Evolutionary conservation across 2,329 filamentous ascomycete species (phyloP), one percentile per base, ranked within the genome.

Genomic region (Pyrenophora tritici-repentis): DNA sequence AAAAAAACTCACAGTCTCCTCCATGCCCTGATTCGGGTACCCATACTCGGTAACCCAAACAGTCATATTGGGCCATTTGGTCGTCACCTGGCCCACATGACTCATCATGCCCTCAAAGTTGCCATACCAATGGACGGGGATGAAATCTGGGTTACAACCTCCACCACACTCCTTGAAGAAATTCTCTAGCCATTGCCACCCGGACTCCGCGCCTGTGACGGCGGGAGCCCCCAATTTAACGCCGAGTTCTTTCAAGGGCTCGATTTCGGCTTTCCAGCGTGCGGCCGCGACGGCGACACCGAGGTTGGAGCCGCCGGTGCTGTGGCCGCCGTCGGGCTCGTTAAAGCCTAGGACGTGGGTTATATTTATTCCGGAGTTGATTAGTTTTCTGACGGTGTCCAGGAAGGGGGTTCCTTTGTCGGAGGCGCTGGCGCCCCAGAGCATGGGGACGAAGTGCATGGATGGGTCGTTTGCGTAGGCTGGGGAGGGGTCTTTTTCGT

Each of bases 11-110:
- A 24, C 8, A 7, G 86, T 86, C 0, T 78, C 73, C 1, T 68
- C 52, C 13, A 90, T 78, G 20, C 80, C 75, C 62, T 83, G 78
- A 55, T 86, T 72, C 47, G 76, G 70, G 45, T 81, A 80, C 32
- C 86, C 89, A 70, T 87, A 91, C 73, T 94, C 90, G 20, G 90
- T 93, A 9, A 93, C 78, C 90, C 89, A 93, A 54, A 92, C 83
- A 3, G 81, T 79, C 73, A 73, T 67, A 77, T 84, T 73, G 14
- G 64, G 66, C 57, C 76, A 79, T 32, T 70, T 75, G 1, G 75
- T 79, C 40, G 79, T 76, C 38, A 85, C 80, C 55, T 84, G 79
- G 6, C 86, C 86, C 50, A 90, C 78, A 56, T 87, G 85, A 55
- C 81, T 85, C 2, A 86, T 85, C 55, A 91, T 70, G 0, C 86